Evolutionary conservation across 345 rosid species (phyloP), one percentile per base, ranked within the genome.

Genomic region (Citrus unshiu): DNA sequence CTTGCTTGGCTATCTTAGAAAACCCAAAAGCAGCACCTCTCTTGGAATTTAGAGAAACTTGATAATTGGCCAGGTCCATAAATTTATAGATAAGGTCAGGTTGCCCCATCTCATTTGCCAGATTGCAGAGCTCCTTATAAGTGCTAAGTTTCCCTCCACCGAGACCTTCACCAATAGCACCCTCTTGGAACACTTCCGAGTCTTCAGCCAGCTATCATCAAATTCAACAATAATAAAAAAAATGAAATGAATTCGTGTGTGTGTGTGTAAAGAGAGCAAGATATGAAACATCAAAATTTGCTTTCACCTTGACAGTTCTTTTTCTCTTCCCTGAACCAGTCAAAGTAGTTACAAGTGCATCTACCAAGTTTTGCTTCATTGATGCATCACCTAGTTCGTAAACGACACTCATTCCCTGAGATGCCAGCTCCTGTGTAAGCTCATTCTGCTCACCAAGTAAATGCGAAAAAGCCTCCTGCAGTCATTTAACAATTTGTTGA

Each of bases 31-130:
- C 99, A 85, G 98, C 98, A 84, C 99, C 99, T 81, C 98, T 90
- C 81, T 91, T 95, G 12, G 96, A 91, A 86, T 93, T 88, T 76
- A 93, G 86, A 80, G 98, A 89, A 67, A 93, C 92, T 85, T 95
- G 98, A 81, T 93, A 90, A 85, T 95, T 95, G 74, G 99, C 99
- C 73, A 95, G 91, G 85, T 95, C 96, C 99, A 95, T 95, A 73
- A 95, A 95, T 88, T 95, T 95, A 79, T 93, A 95, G 77, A 95
- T 90, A 78, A 95, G 84, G 81, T 93, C 99, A 24, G 98, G 99
- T 83, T 95, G 99, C 69, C 99, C 99, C 97, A 95, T 95, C 91
- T 95, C 99, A 89, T 93, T 95, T 75, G 99, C 99, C 56, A 95
- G 90, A 85, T 78, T 91, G 86, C 98, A 95, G 25, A 95, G 96